These are phyloP conservation scores for Pleurotus platypus DNA, from an alignment of 768 basidiomycete species.

Conservation along the genomic window DNA sequence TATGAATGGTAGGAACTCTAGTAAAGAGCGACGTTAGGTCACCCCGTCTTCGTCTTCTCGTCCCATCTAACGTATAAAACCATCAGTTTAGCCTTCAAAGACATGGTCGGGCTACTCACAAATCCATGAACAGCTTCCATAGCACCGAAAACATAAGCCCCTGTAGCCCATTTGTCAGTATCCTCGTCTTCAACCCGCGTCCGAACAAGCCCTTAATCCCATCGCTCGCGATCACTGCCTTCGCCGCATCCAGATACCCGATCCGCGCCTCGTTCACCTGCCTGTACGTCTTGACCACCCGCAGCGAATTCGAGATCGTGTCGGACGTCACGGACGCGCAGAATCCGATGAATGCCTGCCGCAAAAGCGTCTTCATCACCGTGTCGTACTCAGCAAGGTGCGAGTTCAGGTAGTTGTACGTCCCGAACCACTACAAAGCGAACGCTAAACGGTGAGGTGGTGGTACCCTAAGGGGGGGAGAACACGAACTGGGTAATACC, in stretches of 20 bases:
- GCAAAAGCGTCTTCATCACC: slow-evolving; percentile 53
- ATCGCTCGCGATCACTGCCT: slow-evolving; percentile 69
- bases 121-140: slow-evolving; percentile 87
- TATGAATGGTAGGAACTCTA: no score
- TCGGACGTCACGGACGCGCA: slow-evolving; percentile 83
- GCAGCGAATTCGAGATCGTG: slow-evolving; percentile 80
- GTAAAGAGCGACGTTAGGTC: not conserved
- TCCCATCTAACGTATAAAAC: slow-evolving; percentile 6
- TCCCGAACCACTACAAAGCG: slow-evolving; percentile 66
- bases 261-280: slow-evolving; percentile 85
- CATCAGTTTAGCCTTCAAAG: not conserved
- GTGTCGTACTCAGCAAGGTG: slow-evolving; percentile 56
- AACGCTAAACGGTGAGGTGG: not conserved
- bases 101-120: slow-evolving; percentile 48
- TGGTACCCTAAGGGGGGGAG: not conserved
- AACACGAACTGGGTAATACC: slow-evolving; percentile 72
- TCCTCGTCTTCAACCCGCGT: slow-evolving; percentile 84
- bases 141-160: slow-evolving; percentile 88
- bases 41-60: slow-evolving; percentile 7
- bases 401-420: slow-evolving; percentile 77
- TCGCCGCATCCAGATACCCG: slow-evolving; percentile 75
- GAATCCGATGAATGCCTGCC: slow-evolving; percentile 92
- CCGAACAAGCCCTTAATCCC: slow-evolving; percentile 82
- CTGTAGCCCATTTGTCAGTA: slow-evolving; percentile 88
- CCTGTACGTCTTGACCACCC: slow-evolving; percentile 93